Base-by-base conservation (phyloP, 2,329 filamentous ascomycete species). In the Fusarium newnesense region DNA sequence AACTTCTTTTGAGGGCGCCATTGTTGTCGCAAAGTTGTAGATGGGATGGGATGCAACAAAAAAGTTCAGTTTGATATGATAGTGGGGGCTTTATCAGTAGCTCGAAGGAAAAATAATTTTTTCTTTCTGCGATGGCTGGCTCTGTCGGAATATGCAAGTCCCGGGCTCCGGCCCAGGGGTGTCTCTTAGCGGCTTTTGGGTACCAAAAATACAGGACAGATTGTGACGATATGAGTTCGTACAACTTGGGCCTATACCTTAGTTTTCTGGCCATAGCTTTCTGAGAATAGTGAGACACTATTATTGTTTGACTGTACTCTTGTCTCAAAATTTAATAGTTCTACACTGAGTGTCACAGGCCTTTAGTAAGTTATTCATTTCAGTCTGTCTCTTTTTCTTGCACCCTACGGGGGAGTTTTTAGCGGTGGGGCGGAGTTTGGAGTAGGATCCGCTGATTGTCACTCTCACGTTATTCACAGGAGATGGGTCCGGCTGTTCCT, bases 1-100 rank as follows among this genome's bases (percentile, higher is more conserved):
- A 61, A 85, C 75, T 68, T 83, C 79, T 74, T 84, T 85, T 65
- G 83, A 84, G 67, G 83, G 80, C 32, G 83, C 80, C 84, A 85
- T 85, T 70, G 66, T 52, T 80, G 67, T 80, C 69, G 72, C 72
- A 61, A 74, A 74, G n/a, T 26, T 67, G 68, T 47, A 69, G 71
- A 57, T 73, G 63, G 15, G 50, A 61, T 59, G 44, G 58, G 67
- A 69, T 77, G 73, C 44, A 70, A 62, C 64, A 62, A 75, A 62
- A 69, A 62, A 75, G 69, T 78, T 76, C 64, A 36, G 39, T 76
- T 74, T 75, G 77, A 75, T 80, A 78, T 74, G 77, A 75, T 80
- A 78, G 79, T 78, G 76, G 75, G 73, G 72, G 67, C 70, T 73
- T 70, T 74, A 76, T 74, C 76, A 73, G 67, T 70, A 72, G 64